Base-by-base conservation (phyloP, 495 filamentous ascomycete genomes). In the Penicillium roqueforti region DNA sequence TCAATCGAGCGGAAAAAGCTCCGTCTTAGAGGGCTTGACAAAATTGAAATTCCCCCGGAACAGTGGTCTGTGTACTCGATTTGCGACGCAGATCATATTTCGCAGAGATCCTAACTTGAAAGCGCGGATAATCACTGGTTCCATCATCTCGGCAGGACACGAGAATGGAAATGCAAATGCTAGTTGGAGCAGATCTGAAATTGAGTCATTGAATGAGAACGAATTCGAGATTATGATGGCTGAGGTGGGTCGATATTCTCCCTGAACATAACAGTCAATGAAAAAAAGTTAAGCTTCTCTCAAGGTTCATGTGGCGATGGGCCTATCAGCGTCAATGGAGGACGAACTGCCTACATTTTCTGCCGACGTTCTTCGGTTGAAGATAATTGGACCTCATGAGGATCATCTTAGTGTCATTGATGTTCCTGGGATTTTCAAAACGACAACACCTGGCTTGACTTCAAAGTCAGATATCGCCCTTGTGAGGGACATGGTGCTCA, bases 331-430 rank as follows among this genome's bases (percentile, higher is more conserved):
- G 0, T 53, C 38, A 4, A 41, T 58, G 0, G 53, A 51, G 4
- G 58, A 53, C 11, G 20, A 18, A 6, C 47, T 54, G 23, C 57
- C 67, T 5, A 69, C 74, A 0, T 87, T 88, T 52, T 80, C 79
- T 2, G 66, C 76, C 4, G 75, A 84, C 58, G 69, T 87, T 2
- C 72, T 87, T 11, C 77, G 73, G 31, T 71, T 87, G 16, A 81
- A 87, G 59, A 78, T 85, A 4, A 53, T 54, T 20, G 82, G 86
- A 0, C 84, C 83, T 0, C 42, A 80, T 2, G 70, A 83, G 51
- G 68, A 80, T 18, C 76, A 87, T 55, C 64, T 88, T 2, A 84
- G 71, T 41, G 68, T 88, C 1, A 80, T 87, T 38, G 82, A 88
- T 56, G 74, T 87, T 3, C 83, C 83, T 1, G 81, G 84, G 0